Evolutionary conservation across 1,139 yeast genomes (phyloP), one percentile per base, ranked within the genome.

Genomic region (Williopsis jadinii): DNA sequence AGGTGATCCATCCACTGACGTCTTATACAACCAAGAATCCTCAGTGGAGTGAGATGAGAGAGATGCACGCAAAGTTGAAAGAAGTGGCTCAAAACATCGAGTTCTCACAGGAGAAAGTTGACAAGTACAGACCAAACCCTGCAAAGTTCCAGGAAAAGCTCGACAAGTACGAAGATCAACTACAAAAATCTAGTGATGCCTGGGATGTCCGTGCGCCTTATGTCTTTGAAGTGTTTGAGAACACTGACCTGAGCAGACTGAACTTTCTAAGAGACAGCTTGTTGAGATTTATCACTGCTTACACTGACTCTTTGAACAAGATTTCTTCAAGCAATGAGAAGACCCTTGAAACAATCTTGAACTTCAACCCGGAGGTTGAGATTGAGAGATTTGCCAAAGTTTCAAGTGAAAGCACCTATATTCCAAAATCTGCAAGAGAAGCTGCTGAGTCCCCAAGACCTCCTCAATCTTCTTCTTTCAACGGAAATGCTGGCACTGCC

Each of bases 141-240:
- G 28, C 40, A 5, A 45, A 44, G 24, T 53, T 60, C 35, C 44
- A 51, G 4, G 53, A 55, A 5, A 53, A 52, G 31, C 43, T 53
- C n/a, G 46, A 41, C 11, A 49, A 52, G 36, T 52, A 54, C 36
- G 38, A 50, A 40, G 26, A 48, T 13, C 44, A 49, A n/a, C 40
- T 53, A 24, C 41, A 43, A 4, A 50, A 44, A 32, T 54, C 59
- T 9, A 54, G 51, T 39, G 40, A 42, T 9, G 53, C 55, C 50
- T 88, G 96, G 95, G 82, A 79, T 49, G 68, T 75, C 44, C 80
- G 81, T 58, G 92, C 95, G 1, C 94, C 95, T 2, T 78, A 72
- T 48, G 75, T 83, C 32, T 82, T 86, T 57, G 84, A 82, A 52
- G 77, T 77, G 53, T 80, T 88, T 60, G 95, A 87, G 61, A 70